Evolutionary conservation across 345 rosid species (phyloP).

Genomic region (Hibiscus trionum): DNA sequence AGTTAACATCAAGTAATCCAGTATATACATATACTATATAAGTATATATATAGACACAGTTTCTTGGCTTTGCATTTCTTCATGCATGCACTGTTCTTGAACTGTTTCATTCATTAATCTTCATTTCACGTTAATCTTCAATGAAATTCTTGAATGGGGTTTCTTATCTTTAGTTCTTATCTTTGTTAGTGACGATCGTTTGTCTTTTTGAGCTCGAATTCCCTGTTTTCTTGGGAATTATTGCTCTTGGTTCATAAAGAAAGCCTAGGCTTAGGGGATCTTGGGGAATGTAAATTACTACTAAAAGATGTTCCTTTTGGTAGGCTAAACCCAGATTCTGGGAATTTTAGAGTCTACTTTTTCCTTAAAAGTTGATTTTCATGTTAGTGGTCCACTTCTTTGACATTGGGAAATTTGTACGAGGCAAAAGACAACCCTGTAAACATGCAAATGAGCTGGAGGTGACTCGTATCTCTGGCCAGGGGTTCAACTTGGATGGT

Average conservation of each 20-base stretch:
- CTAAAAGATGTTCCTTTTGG: background rate
- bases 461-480: background rate
- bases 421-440: constrained; percentile 3
- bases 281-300: background rate
- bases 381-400: background rate
- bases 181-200: background rate
- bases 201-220: too few relatives aligned
- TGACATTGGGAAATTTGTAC: background rate
- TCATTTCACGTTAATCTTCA: background rate
- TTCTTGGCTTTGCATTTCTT: background rate
- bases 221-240: too few relatives aligned
- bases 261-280: background rate
- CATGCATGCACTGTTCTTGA: constrained; percentile 6
- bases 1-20: constrained; percentile 12
- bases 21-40: too few relatives aligned
- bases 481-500: background rate
- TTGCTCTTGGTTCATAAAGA: too few relatives aligned
- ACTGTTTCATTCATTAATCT: background rate
- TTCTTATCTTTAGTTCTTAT: background rate
- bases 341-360: background rate
- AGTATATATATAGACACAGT: too few relatives aligned
- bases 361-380: background rate
- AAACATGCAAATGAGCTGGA: constrained; percentile 2
- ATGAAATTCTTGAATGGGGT: background rate
- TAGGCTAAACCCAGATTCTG: background rate